Evolutionary conservation across 306 rosid species (phyloP).

Genomic region (Mimosa pudica): DNA sequence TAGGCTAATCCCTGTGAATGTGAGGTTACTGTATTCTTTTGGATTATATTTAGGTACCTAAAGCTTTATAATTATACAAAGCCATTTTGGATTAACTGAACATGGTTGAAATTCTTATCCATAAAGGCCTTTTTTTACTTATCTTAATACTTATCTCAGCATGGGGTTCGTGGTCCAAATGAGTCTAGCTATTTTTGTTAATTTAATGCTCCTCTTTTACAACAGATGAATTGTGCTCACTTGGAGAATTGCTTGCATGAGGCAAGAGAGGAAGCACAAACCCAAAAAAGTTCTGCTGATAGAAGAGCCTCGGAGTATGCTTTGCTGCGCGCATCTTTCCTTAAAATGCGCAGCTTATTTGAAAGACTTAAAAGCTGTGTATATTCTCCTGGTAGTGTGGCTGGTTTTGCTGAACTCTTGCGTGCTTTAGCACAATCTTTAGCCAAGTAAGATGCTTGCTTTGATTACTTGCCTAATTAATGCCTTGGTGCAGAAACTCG

Average conservation of each 20-base stretch:
- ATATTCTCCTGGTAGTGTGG: slow-evolving; percentile 68
- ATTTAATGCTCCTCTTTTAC: slow-evolving; percentile 27
- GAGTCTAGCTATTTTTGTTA: slow-evolving; percentile 6
- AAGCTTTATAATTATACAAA: slow-evolving; percentile 11
- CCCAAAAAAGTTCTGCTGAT: slow-evolving; percentile 94
- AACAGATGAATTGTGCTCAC: slow-evolving; percentile 97
- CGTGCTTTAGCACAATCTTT: slow-evolving; percentile 75
- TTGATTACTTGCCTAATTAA: slow-evolving; percentile 7
- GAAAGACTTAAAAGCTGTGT: slow-evolving; percentile 81
- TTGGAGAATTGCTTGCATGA: slow-evolving; percentile 95
- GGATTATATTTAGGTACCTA: background rate
- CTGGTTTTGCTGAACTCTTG: slow-evolving; percentile 74
- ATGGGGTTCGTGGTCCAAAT: slow-evolving; percentile 7
- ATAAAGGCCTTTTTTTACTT: background rate
- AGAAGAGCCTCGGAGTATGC: slow-evolving; percentile 90
- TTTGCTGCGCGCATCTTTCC: slow-evolving; percentile 76
- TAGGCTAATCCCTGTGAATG: background rate
- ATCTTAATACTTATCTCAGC: background rate
- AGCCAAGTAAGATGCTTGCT: slow-evolving; percentile 69
- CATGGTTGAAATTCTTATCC: background rate
- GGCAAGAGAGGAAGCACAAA: slow-evolving; percentile 99
- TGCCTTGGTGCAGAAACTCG: background rate
- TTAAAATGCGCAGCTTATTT: slow-evolving; percentile 80
- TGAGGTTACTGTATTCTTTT: slow-evolving; percentile 7
- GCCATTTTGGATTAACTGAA: slow-evolving; percentile 26